These are phyloP conservation scores for Cladosporium austrohemisphaericum DNA, from an alignment of 2,329 filamentous ascomycete species.

Conservation along the genomic window DNA sequence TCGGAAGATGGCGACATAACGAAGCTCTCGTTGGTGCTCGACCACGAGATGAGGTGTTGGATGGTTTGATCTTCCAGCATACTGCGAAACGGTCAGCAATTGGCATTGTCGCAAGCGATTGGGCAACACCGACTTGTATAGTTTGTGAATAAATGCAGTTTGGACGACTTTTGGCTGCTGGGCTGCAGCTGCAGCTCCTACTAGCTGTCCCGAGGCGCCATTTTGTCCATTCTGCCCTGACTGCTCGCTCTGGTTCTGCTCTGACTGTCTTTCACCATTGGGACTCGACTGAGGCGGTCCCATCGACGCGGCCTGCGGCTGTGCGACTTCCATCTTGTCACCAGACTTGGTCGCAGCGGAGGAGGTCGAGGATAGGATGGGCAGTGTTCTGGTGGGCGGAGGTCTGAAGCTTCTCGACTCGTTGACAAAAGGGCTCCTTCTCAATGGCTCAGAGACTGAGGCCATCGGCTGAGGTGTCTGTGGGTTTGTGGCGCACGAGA, in stretches of 20 bases:
- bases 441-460: slow-evolving; percentile 40
- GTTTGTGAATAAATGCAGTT: slow-evolving; percentile 97
- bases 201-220: slow-evolving; percentile 27
- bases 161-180: slow-evolving; percentile 97
- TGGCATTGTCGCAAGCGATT: neutral
- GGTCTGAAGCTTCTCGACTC: slow-evolving; percentile 23
- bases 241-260: slow-evolving; percentile 21
- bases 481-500: slow-evolving; percentile 2
- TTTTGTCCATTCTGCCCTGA: slow-evolving; percentile 13
- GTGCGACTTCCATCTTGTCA: slow-evolving; percentile 31
- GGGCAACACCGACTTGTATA: slow-evolving; percentile 79
- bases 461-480: slow-evolving; percentile 36
- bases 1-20: slow-evolving; percentile 97
- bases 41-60: slow-evolving; percentile 96
- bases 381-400: slow-evolving; percentile 25
- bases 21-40: slow-evolving; percentile 88
- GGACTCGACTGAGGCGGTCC: slow-evolving; percentile 29
- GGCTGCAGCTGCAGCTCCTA: slow-evolving; percentile 65
- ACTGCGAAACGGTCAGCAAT: slow-evolving; percentile 51
- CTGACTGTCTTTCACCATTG: slow-evolving; percentile 24
- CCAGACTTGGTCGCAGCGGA: slow-evolving; percentile 16
- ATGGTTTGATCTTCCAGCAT: slow-evolving; percentile 96
- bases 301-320: slow-evolving; percentile 24
- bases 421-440: slow-evolving; percentile 29
- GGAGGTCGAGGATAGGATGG: slow-evolving; percentile 29